A percentile compares a stretch with the other conserved stretches of the same genome.
These are phyloP conservation scores for Penicillium herquei DNA, from an alignment of 495 filamentous ascomycete species.

Conservation along the genomic window DNA sequence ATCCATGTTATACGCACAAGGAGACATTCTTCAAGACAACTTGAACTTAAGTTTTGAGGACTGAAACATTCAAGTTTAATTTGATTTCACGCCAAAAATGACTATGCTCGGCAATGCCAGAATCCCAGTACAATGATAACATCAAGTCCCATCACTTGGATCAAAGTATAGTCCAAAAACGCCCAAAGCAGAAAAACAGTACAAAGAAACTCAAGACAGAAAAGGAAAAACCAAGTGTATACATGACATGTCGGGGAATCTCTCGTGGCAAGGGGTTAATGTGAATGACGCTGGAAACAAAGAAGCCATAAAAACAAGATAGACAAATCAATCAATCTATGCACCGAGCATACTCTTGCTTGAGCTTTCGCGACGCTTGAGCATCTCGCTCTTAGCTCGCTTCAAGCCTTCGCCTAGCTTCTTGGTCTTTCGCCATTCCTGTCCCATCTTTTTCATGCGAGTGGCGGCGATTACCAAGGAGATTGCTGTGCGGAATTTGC, in stretches of 20 bases:
- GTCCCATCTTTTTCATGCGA: constrained; percentile 53
- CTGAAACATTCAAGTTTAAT: neutral
- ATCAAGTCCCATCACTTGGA: neutral
- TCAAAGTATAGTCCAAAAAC: neutral
- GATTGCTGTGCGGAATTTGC: constrained; percentile 50
- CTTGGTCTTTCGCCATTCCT: constrained; percentile 50
- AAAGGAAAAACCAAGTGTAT: constrained; percentile 11
- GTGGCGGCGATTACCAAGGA: constrained; percentile 53
- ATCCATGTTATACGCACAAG: no score
- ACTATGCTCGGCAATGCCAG: constrained; percentile 21
- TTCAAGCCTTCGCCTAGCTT: constrained; percentile 46
- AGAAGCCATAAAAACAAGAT: constrained; percentile 12
- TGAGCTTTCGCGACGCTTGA: constrained; percentile 40
- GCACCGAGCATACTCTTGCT: constrained; percentile 20
- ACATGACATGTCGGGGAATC: constrained; percentile 31
- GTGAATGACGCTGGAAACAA: constrained; percentile 23
- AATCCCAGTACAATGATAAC: neutral
- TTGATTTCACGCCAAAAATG: constrained; percentile 8
- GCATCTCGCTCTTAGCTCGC: constrained; percentile 44
- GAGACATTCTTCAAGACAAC: no score
- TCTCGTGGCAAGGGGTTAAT: constrained; percentile 21
- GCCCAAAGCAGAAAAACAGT: constrained; percentile 1
- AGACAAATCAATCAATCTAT: constrained; percentile 11
- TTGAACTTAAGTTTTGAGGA: no score
- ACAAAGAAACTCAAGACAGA: constrained; percentile 1